Evolutionary conservation across 352 stramenopile species (phyloP).

Genomic region (Thalassiosira mediterranea): DNA sequence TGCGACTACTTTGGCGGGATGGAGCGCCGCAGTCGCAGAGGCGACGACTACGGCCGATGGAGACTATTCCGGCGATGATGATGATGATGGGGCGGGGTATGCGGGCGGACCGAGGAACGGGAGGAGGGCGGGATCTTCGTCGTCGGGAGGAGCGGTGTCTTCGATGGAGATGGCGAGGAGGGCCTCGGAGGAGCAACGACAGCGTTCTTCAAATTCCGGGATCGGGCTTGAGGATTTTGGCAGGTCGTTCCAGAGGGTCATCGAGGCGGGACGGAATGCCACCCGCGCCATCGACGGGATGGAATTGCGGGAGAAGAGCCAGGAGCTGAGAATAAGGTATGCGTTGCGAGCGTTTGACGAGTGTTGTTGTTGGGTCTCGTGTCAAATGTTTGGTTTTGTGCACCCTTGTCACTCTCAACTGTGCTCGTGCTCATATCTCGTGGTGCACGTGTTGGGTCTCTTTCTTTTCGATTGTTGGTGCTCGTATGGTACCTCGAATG

Average conservation of each 20-base stretch:
- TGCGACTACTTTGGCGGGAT: constrained; percentile 31
- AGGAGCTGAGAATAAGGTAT: constrained; percentile 28
- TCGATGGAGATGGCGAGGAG: constrained; percentile 11
- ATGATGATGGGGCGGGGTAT: constrained; percentile 1
- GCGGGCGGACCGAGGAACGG: too few relatives aligned
- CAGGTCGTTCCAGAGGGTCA: constrained; percentile 37
- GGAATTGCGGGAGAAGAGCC: constrained; percentile 41
- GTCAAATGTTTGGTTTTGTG: too few relatives aligned
- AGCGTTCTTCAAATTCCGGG: too few relatives aligned
- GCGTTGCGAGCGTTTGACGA: too few relatives aligned
- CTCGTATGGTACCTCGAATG: too few relatives aligned
- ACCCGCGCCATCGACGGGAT: constrained; percentile 42
- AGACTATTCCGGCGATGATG: background rate
- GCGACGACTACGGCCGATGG: background rate
- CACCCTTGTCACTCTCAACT: too few relatives aligned
- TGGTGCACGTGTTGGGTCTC: too few relatives aligned
- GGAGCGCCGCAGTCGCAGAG: constrained; percentile 20
- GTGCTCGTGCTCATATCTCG: too few relatives aligned
- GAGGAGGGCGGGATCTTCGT: too few relatives aligned
- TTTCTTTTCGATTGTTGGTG: too few relatives aligned
- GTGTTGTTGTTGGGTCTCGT: too few relatives aligned
- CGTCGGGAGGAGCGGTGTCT: background rate
- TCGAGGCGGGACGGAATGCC: constrained; percentile 51
- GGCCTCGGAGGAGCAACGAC: constrained; percentile 18
- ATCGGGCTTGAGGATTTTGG: constrained; percentile 27